Evolutionary conservation across 306 rosid genomes (phyloP).

Genomic region (Lagenaria siceraria): DNA sequence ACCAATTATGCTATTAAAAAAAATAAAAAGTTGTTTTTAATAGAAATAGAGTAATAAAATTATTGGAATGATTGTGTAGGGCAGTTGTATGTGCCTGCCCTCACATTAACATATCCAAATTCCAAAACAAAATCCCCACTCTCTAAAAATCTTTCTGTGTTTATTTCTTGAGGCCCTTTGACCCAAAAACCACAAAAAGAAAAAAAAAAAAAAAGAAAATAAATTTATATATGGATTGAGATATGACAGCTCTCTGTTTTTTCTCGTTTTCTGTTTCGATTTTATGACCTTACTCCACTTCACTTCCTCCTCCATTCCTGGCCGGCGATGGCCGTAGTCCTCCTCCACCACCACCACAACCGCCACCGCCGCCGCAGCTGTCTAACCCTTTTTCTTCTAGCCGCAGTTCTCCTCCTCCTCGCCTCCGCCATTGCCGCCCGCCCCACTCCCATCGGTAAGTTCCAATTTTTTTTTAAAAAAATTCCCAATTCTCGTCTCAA

Average conservation of each 20-base stretch:
- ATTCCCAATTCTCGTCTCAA: background rate
- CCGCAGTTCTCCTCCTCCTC: background rate
- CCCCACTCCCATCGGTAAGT: background rate
- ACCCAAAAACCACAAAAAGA: background rate
- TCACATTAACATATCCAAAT: background rate
- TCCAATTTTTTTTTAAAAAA: no score
- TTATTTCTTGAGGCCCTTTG: background rate
- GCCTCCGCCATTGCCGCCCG: background rate
- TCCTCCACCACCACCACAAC: background rate
- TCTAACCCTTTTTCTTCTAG: background rate
- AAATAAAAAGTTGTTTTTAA: no score
- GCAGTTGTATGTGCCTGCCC: background rate
- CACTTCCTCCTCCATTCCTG: background rate
- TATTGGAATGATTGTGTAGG: background rate
- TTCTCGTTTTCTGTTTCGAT: background rate
- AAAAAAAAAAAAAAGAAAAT: background rate
- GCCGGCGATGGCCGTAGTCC: conserved; percentile 7
- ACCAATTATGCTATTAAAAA: no score
- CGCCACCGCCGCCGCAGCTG: background rate
- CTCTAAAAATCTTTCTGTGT: background rate
- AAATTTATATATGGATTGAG: background rate
- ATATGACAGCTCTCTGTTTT: conserved; percentile 5
- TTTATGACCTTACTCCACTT: background rate
- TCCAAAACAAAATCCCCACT: background rate
- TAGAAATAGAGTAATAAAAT: no score